A percentile compares a stretch with the other conserved stretches of the same genome.
Evolutionary conservation across 2,329 filamentous ascomycete genomes (phyloP).

Genomic region (Colletotrichum orchidophilum): DNA sequence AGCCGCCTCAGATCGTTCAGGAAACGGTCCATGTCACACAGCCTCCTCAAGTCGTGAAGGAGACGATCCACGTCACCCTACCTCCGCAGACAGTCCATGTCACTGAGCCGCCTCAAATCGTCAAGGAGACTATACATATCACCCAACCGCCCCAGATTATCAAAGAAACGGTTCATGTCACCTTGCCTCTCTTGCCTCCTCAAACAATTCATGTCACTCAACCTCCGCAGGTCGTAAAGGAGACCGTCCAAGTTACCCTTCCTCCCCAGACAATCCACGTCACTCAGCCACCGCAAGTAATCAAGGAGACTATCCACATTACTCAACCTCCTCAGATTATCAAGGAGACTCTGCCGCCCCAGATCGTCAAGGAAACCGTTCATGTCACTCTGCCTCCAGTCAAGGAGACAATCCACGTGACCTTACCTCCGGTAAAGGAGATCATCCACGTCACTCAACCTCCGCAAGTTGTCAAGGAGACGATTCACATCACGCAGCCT

Average conservation of each 20-base stretch:
- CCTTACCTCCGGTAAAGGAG: not conserved
- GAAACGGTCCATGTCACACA: constrained; percentile 19
- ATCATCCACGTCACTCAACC: constrained; percentile 1
- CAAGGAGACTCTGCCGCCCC: constrained; percentile 13
- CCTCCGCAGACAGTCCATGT: not conserved
- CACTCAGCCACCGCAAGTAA: not conserved
- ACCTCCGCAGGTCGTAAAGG: not conserved
- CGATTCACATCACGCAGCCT: not conserved
- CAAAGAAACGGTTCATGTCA: too few species aligned
- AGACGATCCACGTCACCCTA: constrained; percentile 6
- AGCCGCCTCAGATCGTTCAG: constrained; percentile 14
- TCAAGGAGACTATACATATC: not conserved
- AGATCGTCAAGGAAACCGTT: not conserved
- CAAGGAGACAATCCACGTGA: constrained; percentile 9
- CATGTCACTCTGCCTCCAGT: not conserved
- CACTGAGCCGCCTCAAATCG: not conserved
- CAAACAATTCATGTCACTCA: constrained; percentile 20
- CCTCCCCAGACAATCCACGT: not conserved
- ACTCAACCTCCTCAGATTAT: constrained; percentile 4
- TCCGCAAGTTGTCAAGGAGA: not conserved
- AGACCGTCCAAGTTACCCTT: constrained; percentile 3
- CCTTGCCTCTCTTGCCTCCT: not conserved
- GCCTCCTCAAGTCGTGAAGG: not conserved
- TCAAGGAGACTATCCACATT: not conserved
- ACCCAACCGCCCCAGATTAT: not conserved